These are phyloP conservation scores for Halophytophthora batemanensis DNA, from an alignment of 352 stramenopile species.

Conservation along the genomic window DNA sequence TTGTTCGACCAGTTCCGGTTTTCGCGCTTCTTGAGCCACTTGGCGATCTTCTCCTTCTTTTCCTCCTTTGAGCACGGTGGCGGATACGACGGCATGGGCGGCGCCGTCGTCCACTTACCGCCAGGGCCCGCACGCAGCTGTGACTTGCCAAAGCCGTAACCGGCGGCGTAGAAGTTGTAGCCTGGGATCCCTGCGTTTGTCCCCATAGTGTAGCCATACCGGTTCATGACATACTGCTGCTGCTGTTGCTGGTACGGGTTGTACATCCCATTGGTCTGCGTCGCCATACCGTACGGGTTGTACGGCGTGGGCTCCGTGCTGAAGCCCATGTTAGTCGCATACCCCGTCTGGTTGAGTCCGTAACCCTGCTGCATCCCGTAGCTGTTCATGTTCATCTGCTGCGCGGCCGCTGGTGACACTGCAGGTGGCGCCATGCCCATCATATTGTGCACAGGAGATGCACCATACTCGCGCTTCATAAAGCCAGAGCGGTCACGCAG, in stretches of 20 bases:
- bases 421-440: conserved; percentile 25
- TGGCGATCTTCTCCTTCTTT: conserved; percentile 83
- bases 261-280: conserved; percentile 17
- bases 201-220: conserved; percentile 40
- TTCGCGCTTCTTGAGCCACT: conserved; percentile 83
- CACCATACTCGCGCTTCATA: conserved; percentile 44
- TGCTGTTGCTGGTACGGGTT: conserved; percentile 39
- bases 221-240: conserved; percentile 39
- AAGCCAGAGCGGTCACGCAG: conserved; percentile 55
- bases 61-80: conserved; percentile 77
- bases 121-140: conserved; percentile 42
- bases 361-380: conserved; percentile 36
- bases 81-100: conserved; percentile 73
- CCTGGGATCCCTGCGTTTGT: conserved; percentile 16
- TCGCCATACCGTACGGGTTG: conserved; percentile 27
- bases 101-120: conserved; percentile 66
- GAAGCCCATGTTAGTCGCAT: conserved; percentile 40
- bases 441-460: conserved; percentile 27
- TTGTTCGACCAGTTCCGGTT: conserved; percentile 86
- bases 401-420: conserved; percentile 19
- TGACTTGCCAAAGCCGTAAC: conserved; percentile 51
- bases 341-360: conserved; percentile 21
- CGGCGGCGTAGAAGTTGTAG: conserved; percentile 64
- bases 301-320: conserved; percentile 24
- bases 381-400: conserved; percentile 23